These are phyloP conservation scores for Triticum timopheevii DNA, from an alignment of 176 grass and related monocot genomes.

Conservation along the genomic window DNA sequence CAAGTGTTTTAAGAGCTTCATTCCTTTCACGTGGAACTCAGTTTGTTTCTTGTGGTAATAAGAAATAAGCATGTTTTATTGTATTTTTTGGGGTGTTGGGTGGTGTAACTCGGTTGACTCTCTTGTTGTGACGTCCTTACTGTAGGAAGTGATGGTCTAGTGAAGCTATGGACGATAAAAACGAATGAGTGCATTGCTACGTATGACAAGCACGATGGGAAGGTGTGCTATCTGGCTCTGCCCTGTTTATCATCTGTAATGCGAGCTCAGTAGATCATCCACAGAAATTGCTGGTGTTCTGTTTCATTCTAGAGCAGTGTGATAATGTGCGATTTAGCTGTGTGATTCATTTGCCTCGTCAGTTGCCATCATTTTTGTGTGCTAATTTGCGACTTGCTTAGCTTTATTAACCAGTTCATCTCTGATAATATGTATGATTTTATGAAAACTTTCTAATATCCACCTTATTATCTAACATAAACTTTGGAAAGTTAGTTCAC, in stretches of 20 bases:
- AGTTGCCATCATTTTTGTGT: background rate
- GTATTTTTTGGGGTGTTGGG: background rate
- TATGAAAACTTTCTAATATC: background rate
- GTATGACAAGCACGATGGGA: constrained; percentile 94
- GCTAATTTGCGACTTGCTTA: background rate
- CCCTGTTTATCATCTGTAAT: constrained; percentile 4
- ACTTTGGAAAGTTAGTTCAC: background rate
- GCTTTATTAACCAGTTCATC: background rate
- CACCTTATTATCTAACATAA: background rate
- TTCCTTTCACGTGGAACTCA: constrained; percentile 86
- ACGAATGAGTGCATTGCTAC: constrained; percentile 93
- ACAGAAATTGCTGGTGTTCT: background rate
- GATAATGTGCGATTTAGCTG: background rate
- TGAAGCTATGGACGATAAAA: constrained; percentile 94
- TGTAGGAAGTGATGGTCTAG: constrained; percentile 91
- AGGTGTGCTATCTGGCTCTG: constrained; percentile 49
- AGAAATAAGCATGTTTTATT: background rate
- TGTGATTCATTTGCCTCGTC: background rate
- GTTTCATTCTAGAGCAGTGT: background rate
- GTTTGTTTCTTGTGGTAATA: constrained; percentile 85
- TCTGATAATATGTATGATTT: background rate
- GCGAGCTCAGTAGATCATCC: background rate
- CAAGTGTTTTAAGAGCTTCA: constrained; percentile 75
- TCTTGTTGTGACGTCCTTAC: constrained; percentile 36
- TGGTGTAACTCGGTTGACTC: background rate